Evolutionary conservation across 1,284 basidiomycete species (phyloP).

Genomic region (Sutorius eximius): DNA sequence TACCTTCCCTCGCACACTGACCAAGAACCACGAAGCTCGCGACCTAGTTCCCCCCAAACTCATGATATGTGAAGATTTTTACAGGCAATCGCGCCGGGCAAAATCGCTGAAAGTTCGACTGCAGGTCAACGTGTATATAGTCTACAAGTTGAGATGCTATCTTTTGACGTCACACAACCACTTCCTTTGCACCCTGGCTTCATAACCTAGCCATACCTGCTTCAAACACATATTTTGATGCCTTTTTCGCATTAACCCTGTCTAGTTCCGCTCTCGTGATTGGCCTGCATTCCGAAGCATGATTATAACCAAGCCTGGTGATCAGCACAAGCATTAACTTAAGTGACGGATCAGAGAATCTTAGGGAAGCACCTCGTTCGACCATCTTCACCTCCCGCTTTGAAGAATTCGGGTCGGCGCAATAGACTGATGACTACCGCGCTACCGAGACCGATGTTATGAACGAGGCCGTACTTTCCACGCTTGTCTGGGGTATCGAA

Average conservation of each 20-base stretch:
- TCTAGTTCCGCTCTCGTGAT: constrained; percentile 63
- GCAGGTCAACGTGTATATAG: neutral
- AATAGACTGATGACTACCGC: constrained; percentile 70
- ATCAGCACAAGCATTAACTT: too few relatives aligned
- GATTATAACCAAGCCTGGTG: constrained; percentile 73
- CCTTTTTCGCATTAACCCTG: constrained; percentile 68
- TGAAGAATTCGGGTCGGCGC: constrained; percentile 71
- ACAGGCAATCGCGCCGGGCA: too few relatives aligned
- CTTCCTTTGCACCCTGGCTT: neutral
- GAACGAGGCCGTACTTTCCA: constrained; percentile 77
- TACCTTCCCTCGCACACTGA: too few relatives aligned
- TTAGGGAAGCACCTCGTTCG: constrained; percentile 50
- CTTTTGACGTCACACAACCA: neutral
- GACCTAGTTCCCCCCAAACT: too few relatives aligned
- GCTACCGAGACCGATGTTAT: constrained; percentile 80
- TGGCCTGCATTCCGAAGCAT: constrained; percentile 63
- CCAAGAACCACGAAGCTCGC: too few relatives aligned
- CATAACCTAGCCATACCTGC: constrained; percentile 36
- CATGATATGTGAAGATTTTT: too few relatives aligned
- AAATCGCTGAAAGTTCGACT: too few relatives aligned
- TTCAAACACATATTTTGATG: constrained; percentile 39
- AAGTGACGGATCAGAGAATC: neutral
- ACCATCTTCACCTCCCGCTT: constrained; percentile 59
- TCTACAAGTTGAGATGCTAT: neutral
- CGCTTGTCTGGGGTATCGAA: constrained; percentile 61